Percentiles rank a stretch among this genome's conserved stretches.
phyloP scores from a whole-genome alignment of 768 basidiomycete species.

The Botryobasidium botryosum region DNA sequence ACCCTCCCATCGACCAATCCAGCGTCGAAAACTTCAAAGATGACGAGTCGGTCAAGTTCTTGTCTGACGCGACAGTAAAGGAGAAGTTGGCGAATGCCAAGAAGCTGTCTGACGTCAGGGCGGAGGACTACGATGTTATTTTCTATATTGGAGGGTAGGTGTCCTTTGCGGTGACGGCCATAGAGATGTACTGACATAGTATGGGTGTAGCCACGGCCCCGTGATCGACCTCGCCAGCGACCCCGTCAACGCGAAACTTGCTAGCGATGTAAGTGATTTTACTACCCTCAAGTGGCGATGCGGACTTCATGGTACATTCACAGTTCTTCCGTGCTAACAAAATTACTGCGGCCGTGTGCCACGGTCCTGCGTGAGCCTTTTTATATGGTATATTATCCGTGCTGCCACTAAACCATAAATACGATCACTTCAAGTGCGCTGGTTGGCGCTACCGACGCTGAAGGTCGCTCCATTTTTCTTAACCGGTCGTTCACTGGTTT shows the following conservation, averaged over 20 bases:
- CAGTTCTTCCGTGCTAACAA: conserved; percentile 56
- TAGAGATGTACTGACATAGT: background rate
- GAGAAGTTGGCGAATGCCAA: conserved; percentile 38
- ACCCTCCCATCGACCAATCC: conserved; percentile 47
- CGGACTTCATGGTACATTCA: background rate
- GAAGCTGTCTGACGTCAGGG: conserved; percentile 41
- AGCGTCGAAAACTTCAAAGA: conserved; percentile 42
- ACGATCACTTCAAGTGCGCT: too few species aligned
- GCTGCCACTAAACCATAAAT: background rate
- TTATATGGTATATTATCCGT: too few species aligned
- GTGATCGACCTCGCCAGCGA: conserved; percentile 52
- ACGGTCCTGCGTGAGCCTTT: conserved; percentile 61
- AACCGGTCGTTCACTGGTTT: conserved; percentile 47
- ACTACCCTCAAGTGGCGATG: background rate
- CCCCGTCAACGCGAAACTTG: conserved; percentile 37
- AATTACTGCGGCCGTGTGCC: conserved; percentile 57
- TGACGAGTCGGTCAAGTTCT: conserved; percentile 38
- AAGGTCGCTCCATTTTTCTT: conserved; percentile 47
- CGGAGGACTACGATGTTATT: conserved; percentile 48
- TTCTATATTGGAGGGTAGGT: conserved; percentile 55
- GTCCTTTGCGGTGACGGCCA: background rate
- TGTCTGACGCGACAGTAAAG: conserved; percentile 37
- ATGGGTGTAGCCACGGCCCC: conserved; percentile 37
- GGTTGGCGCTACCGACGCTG: conserved; percentile 33
- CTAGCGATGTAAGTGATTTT: conserved; percentile 29